Evolutionary conservation across 495 filamentous ascomycete species (phyloP), one percentile per base, ranked within the genome.

Genomic region (Penicillium waksmanii): DNA sequence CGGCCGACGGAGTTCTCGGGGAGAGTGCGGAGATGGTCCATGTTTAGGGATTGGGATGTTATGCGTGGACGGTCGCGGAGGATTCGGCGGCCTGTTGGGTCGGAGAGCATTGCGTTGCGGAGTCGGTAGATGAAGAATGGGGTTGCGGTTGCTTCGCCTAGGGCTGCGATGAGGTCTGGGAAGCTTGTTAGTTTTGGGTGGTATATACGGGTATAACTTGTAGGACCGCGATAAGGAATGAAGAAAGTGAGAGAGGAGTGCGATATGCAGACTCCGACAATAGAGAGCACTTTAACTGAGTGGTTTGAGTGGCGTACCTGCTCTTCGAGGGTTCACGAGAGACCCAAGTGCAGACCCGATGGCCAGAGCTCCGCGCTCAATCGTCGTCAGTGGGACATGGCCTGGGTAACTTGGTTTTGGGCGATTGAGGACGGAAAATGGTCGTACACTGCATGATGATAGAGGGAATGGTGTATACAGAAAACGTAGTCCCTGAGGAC

Each of bases 91-190:
- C 95, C 96, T 0, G 92, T 97, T 5, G 90, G 82, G 60, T 86
- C 77, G 11, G 83, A 73, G 53, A 98, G 91, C 95, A 98, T 98
- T 43, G 86, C 91, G 66, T 93, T 83, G 56, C 92, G 91, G 13
- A 99, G 91, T 51, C 91, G 89, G 78, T 90, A 85, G 73, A 97
- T 92, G 78, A 98, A 98, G 80, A 92, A 97, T 27, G 96, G 95
- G 34, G 92, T 91, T 52, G 93, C 90, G 5, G 94, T 98, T 38
- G 92, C 85, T 82, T 98, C 95, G 68, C 93, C 96, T 15, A 96
- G 87, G 23, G 92, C 83, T 21, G 95, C 96, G 61, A 98, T 96
- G 50, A 98, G 85, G 79, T 98, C 95, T 93, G 49, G 23, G 31
- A 15, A 18, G 35, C 34, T 15, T 47, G 19, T 53, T 52, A 52